Conservation (phyloP, 441 rosid species). For the Populus trichocarpa region DNA sequence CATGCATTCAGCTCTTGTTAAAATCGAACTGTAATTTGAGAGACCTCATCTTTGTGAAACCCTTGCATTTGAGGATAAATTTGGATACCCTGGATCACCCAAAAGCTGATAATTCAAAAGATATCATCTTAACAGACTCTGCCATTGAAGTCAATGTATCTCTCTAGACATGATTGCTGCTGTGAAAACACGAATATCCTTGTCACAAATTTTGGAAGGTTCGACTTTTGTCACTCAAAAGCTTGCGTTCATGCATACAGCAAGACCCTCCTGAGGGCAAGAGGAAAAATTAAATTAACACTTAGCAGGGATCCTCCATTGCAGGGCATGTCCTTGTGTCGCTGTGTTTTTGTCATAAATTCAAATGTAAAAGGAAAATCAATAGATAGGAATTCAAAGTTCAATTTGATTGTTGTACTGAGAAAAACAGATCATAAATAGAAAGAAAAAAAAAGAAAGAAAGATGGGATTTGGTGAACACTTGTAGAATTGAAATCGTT, state of each 20-base stretch:
- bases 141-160: constrained; percentile 50
- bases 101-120: constrained; percentile 66
- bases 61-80: constrained; percentile 63
- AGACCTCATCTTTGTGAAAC: constrained; percentile 63
- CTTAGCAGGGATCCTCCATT: neutral
- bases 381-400: neutral
- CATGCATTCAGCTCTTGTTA: constrained; percentile 51
- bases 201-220: neutral
- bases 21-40: constrained; percentile 53
- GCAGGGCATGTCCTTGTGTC: neutral
- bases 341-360: neutral
- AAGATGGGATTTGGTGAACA: neutral
- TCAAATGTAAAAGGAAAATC: neutral
- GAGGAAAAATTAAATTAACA: neutral
- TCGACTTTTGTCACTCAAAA: neutral
- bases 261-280: neutral
- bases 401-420: neutral
- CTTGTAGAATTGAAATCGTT: neutral
- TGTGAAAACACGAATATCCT: neutral
- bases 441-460: neutral
- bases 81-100: constrained; percentile 60
- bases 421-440: neutral
- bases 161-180: constrained; percentile 26
- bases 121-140: constrained; percentile 54
- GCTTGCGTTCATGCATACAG: neutral